These are phyloP conservation scores for Rhizopus sp. DNA, from an alignment of 371 early-diverging fungal species.

Conservation along the genomic window DNA sequence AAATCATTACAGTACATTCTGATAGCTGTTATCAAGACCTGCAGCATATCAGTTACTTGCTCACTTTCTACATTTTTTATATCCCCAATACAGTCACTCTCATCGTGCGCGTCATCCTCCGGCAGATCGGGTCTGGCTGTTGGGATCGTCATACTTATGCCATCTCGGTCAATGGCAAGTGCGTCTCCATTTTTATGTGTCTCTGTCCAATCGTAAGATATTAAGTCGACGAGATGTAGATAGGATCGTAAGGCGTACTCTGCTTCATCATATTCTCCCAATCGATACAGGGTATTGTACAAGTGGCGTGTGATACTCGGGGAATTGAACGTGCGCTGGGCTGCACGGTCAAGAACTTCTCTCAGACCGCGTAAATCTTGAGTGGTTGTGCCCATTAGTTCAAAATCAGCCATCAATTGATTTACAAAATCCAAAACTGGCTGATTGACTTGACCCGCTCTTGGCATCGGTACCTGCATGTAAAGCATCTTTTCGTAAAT, in stretches of 20 bases:
- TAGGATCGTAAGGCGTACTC: constrained; percentile 69
- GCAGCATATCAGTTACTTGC: constrained; percentile 31
- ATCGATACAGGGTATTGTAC: constrained; percentile 53
- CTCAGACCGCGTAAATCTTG: constrained; percentile 31
- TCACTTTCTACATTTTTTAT: constrained; percentile 35
- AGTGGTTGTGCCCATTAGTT: constrained; percentile 43
- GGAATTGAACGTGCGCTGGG: constrained; percentile 73
- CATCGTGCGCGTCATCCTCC: constrained; percentile 6
- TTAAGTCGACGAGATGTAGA: constrained; percentile 52
- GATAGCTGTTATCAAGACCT: constrained; percentile 49
- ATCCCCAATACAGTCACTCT: constrained; percentile 23
- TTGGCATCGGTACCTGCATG: constrained; percentile 59
- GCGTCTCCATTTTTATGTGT: constrained; percentile 33
- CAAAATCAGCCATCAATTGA: constrained; percentile 62
- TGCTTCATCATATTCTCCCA: constrained; percentile 80
- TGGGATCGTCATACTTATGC: constrained; percentile 27
- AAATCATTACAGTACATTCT: constrained; percentile 54
- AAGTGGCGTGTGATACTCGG: constrained; percentile 69
- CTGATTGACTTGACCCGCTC: constrained; percentile 63
- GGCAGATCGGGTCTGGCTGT: constrained; percentile 8
- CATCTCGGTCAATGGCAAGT: constrained; percentile 24
- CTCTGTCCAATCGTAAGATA: constrained; percentile 37
- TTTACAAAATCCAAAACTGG: constrained; percentile 65
- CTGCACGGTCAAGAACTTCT: constrained; percentile 59
- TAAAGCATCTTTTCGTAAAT: constrained; percentile 68